Evolutionary conservation across 805 yeast genomes (phyloP).

Genomic region (Tetrapisispora fleetii): DNA sequence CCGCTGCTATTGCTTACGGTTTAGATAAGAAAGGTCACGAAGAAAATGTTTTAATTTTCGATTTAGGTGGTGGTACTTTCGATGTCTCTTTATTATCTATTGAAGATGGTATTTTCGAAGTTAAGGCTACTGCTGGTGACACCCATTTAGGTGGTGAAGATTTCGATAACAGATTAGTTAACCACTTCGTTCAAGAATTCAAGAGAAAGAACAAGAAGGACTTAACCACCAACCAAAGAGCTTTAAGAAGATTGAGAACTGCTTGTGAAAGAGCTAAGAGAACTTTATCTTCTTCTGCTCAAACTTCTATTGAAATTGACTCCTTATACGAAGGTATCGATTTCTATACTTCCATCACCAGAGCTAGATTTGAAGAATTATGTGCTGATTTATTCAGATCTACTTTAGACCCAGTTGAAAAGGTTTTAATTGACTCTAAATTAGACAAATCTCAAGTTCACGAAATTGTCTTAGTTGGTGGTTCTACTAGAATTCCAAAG

Average conservation of each 20-base stretch:
- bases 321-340: slow-evolving; percentile 94
- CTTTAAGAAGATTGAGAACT: slow-evolving; percentile 72
- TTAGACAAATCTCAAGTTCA: slow-evolving; percentile 84
- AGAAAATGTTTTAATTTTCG: slow-evolving; percentile 92
- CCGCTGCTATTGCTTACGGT: slow-evolving; percentile 93
- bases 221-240: slow-evolving; percentile 86
- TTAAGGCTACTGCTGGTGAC: slow-evolving; percentile 91
- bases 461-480: slow-evolving; percentile 78
- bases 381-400: slow-evolving; percentile 92
- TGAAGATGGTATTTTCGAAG: slow-evolving; percentile 96
- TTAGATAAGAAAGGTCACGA: slow-evolving; percentile 68
- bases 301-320: slow-evolving; percentile 93
- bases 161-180: slow-evolving; percentile 93
- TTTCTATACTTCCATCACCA: slow-evolving; percentile 94
- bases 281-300: slow-evolving; percentile 93
- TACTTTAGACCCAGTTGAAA: slow-evolving; percentile 76
- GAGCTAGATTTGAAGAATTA: slow-evolving; percentile 43
- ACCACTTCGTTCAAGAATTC: slow-evolving; percentile 88
- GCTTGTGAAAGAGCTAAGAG: slow-evolving; percentile 74
- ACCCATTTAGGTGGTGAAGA: slow-evolving; percentile 89
- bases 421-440: slow-evolving; percentile 53
- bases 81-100: slow-evolving; percentile 94
- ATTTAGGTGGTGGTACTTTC: slow-evolving; percentile 97
- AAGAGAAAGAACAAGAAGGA: slow-evolving; percentile 98
- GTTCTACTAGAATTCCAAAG: slow-evolving; percentile 54